Conservation (phyloP, 176 grass and related monocot species). For the Oryza meridionalis region DNA sequence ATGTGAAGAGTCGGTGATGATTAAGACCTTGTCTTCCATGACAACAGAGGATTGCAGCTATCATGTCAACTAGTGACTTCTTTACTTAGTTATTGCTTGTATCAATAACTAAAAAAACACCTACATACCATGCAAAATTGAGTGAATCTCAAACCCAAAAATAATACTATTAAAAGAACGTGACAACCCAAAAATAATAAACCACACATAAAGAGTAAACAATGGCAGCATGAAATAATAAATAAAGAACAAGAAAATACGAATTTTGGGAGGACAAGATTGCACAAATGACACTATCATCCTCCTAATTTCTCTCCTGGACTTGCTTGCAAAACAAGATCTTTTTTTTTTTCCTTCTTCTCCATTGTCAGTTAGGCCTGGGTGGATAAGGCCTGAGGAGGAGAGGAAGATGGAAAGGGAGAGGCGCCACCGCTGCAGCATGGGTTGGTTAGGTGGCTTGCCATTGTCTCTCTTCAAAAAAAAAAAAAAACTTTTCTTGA, state of each 20-base stretch:
- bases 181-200: neutral
- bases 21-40: neutral
- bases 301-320: neutral
- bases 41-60: neutral
- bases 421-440: neutral
- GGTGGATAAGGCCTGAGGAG: slow-evolving; percentile 34
- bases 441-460: slow-evolving; percentile 41
- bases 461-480: slow-evolving; percentile 25
- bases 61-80: too few species aligned
- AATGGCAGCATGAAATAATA: neutral
- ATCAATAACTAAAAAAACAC: neutral
- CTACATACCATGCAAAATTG: neutral
- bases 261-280: neutral
- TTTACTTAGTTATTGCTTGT: neutral
- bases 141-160: neutral
- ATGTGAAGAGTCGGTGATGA: neutral
- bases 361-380: slow-evolving; percentile 17
- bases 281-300: neutral
- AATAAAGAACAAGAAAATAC: neutral
- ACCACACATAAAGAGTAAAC: neutral
- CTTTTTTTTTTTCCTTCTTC: neutral
- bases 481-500: neutral
- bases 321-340: slow-evolving; percentile 18
- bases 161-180: neutral
- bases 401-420: neutral